Percentiles rank a stretch among this genome's conserved stretches.
These are phyloP conservation scores for Fusarium tricinctum DNA, from an alignment of 2,329 filamentous ascomycete genomes.

Conservation along the genomic window DNA sequence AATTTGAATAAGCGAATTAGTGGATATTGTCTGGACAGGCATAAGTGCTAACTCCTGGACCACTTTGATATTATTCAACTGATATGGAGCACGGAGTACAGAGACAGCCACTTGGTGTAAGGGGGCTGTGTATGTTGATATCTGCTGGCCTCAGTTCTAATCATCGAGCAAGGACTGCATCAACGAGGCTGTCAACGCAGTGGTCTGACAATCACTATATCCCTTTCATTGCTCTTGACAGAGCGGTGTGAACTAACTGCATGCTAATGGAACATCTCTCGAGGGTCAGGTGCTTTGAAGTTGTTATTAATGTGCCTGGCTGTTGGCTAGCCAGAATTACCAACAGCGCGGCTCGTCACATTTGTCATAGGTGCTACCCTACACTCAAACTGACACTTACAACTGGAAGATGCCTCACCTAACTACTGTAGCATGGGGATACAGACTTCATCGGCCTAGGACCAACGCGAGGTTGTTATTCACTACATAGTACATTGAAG, in stretches of 20 bases:
- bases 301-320: background rate
- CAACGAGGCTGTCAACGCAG: conserved; percentile 22
- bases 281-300: conserved; percentile 6
- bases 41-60: background rate
- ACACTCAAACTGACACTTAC: conserved; percentile 4
- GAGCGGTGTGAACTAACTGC: conserved; percentile 28
- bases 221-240: background rate
- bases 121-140: conserved; percentile 10
- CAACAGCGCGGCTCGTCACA: conserved; percentile 8
- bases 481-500: background rate
- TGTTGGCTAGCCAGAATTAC: background rate
- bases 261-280: conserved; percentile 12
- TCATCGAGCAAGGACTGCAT: conserved; percentile 18
- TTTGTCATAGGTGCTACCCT: conserved; percentile 19
- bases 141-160: conserved; percentile 27
- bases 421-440: too few relatives aligned
- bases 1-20: background rate
- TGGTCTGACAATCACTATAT: background rate
- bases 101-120: conserved; percentile 4
- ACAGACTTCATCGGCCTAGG: background rate
- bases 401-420: too few relatives aligned
- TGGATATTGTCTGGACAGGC: background rate
- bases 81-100: background rate
- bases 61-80: conserved; percentile 1
- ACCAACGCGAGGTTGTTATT: background rate